Evolutionary conservation across 164 flowering plant genomes (phyloP), one percentile per base, ranked within the genome.

Genomic region (Magnolia officinalis): DNA sequence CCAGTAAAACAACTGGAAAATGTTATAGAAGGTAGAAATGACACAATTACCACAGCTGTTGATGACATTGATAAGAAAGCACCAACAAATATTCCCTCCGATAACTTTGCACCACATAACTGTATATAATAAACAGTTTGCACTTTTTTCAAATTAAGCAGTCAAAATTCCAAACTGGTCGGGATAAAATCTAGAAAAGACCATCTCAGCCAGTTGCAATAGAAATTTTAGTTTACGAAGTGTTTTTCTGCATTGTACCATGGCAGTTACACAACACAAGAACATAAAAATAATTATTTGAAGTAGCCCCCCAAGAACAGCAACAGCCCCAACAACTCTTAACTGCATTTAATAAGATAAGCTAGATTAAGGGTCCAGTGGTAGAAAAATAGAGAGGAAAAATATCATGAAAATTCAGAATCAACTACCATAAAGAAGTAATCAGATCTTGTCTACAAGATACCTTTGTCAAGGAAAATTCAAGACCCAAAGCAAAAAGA

Each of bases 31-130:
- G 50, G 72, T 26, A 14, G 71, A 72, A 16, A 70, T 55, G 74
- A 80, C 78, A 68, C 67, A 7, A 71, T 73, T 87, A 96, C 99
- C 90, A 96, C 94, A 69, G 99, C 99, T 45, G 99, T 94, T 76
- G 98, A 96, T 76, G 98, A 96, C 99, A 96, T 94, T 77, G 99
- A 94, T n/a, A 96, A 82, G 76, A 94, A 94, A 63, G 89, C 81
- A 70, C 98, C 99, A 74, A 91, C 89, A 87, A 96, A 96, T 67
- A 92, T 81, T 51, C 99, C 99, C 84, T 93, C 99, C 49, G 99
- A 92, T 83, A 92, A 75, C 71, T 85, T 91, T 80, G 95, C 99
- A 77, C 99, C 97, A 81, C 96, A 93, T 45, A 94, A 37, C 99
- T 96, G 83, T 81, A 84, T 63, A 68, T 75, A 77, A 26, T n/a